Conservation (phyloP, 192 early-diverging fungal species). For the Spinellus fusiger region DNA sequence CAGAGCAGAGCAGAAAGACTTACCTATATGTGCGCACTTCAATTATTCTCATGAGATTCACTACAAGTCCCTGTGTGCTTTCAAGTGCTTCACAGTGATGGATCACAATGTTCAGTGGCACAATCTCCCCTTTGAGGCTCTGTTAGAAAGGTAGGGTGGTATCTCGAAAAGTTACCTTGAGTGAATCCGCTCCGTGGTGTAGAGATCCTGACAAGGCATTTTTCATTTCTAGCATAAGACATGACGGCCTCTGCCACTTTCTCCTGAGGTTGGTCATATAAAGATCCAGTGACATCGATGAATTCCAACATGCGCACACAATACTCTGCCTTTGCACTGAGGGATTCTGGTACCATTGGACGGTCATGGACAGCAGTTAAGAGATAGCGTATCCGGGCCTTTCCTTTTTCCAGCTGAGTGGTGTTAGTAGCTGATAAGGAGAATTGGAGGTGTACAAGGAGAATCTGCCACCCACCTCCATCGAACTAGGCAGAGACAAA, state of each 20-base stretch:
- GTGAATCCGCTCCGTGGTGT: constrained; percentile 19
- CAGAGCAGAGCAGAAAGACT: background rate
- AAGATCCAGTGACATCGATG: constrained; percentile 15
- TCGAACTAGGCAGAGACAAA: constrained; percentile 25
- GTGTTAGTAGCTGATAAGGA: background rate
- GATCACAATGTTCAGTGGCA: constrained; percentile 13
- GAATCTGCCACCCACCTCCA: constrained; percentile 15
- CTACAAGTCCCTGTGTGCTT: constrained; percentile 1
- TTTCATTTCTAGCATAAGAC: constrained; percentile 2
- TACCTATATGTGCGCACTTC: constrained; percentile 8
- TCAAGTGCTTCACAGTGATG: constrained; percentile 11
- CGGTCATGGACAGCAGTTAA: constrained; percentile 26
- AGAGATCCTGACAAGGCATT: background rate
- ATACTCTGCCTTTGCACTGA: constrained; percentile 22
- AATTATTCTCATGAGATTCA: constrained; percentile 13
- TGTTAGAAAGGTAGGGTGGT: background rate
- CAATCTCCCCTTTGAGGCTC: constrained; percentile 12
- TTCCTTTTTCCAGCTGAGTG: constrained; percentile 7
- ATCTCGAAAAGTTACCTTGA: constrained; percentile 5
- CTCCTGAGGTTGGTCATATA: constrained; percentile 6
- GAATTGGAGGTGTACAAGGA: background rate
- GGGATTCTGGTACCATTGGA: constrained; percentile 22
- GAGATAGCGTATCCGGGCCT: constrained; percentile 4
- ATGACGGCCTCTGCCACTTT: constrained; percentile 1
- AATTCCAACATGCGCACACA: constrained; percentile 26